Evolutionary conservation across 805 yeast genomes (phyloP), one percentile per base, ranked within the genome.

Genomic region (Yamadazyma insecticola): DNA sequence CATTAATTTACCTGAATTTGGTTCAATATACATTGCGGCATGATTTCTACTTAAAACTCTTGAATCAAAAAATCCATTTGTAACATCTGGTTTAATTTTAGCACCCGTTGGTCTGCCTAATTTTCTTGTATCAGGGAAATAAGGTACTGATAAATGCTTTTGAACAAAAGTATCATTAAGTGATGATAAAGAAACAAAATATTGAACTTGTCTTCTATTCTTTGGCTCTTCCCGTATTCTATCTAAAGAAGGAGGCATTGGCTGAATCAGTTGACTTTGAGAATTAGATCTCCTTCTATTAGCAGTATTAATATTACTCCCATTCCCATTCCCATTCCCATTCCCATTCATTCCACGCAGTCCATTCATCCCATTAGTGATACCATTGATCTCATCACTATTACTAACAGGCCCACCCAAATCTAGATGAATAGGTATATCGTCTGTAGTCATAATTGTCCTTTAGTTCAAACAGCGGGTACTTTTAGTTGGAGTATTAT

Each of bases 41-140:
- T 92, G 99, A 50, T 85, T 92, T 43, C 99, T 67, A 13, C 94
- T 81, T 27, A 92, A 70, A 8, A 94, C 97, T 17, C 97, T 67
- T 8, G 96, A 86, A 58, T 92, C 97, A 51, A 92, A 92, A 53
- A 74, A 89, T 1, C 97, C 98, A 53, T 94, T 94, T 22, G 83
- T 80, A 2, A 84, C 64, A 39, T 70, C 74, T 22, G 76, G 76
- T 34, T 69, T 67, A 27, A 70, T 65, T 39, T 69, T 71, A 3
- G 84, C 67, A 41, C 81, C 83, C 12, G 84, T 80, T 28, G 95
- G 97, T 33, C 99, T 72, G 1, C 99, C 99, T 15, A 92, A 66
- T 51, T 86, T 86, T 31, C 89, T 60, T 3, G 86, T 78, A 10
- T 84, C 88, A 0, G 99, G 98, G 36, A 66, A 69, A 35, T 74